Percentiles rank a stretch among this genome's conserved stretches.
Evolutionary conservation across 2,329 filamentous ascomycete genomes (phyloP).

Genomic region (Colletotrichum somersetense): DNA sequence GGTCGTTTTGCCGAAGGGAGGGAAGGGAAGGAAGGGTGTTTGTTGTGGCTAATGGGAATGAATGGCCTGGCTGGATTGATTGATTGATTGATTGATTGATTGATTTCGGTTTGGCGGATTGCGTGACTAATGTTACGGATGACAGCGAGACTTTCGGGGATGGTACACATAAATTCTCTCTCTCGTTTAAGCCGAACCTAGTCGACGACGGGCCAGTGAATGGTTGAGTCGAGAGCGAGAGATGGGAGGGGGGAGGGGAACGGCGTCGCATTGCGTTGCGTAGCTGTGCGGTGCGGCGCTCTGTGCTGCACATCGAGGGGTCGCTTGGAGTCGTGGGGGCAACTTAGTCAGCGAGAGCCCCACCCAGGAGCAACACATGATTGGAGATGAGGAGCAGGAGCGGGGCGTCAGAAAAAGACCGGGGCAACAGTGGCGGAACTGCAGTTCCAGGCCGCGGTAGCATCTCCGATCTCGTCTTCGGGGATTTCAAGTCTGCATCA

Average conservation of each 20-base stretch:
- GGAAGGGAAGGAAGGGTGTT: background rate
- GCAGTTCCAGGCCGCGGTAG: conserved; percentile 20
- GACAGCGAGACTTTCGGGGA: conserved; percentile 23
- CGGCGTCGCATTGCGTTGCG: background rate
- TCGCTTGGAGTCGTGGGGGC: conserved; percentile 10
- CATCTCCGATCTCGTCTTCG: background rate
- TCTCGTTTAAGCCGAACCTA: conserved; percentile 20
- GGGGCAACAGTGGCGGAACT: conserved; percentile 9
- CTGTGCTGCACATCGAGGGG: conserved; percentile 21
- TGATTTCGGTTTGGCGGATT: conserved; percentile 28
- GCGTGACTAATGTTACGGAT: conserved; percentile 39
- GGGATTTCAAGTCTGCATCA: background rate
- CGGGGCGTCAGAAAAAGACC: conserved; percentile 25
- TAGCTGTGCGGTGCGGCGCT: too few relatives aligned
- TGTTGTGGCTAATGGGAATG: conserved; percentile 1
- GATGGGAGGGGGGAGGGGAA: background rate
- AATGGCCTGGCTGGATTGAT: too few relatives aligned
- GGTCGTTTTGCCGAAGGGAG: background rate
- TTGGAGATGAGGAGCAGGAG: conserved; percentile 8
- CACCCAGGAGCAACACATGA: background rate
- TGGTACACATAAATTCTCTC: conserved; percentile 10
- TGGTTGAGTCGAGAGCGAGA: conserved; percentile 1
- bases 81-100: background rate
- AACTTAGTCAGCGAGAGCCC: conserved; percentile 6
- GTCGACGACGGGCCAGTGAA: background rate